phyloP scores from a whole-genome alignment of 2,329 filamentous ascomycete species.

The Alternaria arborescens region DNA sequence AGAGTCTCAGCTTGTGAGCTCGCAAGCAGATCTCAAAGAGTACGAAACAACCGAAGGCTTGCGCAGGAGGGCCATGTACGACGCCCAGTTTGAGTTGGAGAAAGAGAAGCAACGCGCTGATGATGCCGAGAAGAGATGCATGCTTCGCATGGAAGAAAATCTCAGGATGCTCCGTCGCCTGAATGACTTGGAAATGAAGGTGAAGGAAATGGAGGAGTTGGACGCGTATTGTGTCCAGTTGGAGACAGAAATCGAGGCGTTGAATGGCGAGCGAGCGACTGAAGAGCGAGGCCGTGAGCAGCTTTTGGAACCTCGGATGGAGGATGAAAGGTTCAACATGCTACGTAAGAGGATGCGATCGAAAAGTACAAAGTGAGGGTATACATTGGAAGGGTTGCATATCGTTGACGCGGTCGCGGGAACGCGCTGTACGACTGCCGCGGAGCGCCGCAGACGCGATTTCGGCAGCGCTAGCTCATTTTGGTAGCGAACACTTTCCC shows the following conservation, averaged over 20 bases:
- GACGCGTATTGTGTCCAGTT: slow-evolving; percentile 8
- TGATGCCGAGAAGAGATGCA: background rate
- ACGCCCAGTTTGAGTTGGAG: background rate
- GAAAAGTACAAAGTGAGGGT: background rate
- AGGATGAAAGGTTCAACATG: background rate
- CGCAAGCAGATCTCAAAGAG: background rate
- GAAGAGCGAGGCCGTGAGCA: background rate
- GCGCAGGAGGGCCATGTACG: background rate
- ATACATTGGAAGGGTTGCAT: background rate
- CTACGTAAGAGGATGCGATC: background rate
- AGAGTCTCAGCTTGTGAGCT: background rate
- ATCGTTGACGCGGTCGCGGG: background rate
- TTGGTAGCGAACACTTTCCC: slow-evolving; percentile 9
- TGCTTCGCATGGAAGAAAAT: background rate
- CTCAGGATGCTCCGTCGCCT: background rate
- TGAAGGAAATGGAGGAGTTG: background rate
- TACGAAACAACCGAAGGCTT: background rate
- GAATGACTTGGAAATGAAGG: background rate
- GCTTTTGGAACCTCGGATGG: background rate
- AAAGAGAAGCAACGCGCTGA: slow-evolving; percentile 6
- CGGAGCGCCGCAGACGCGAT: slow-evolving; percentile 7
- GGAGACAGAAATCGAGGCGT: background rate
- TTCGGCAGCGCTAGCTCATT: slow-evolving; percentile 15
- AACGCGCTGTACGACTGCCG: slow-evolving; percentile 1
- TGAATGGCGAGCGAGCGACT: background rate